Evolutionary conservation across 108 stramenopile species (phyloP), one percentile per base, ranked within the genome.

Genomic region (Cyclotella choctawhatcheeana): DNA sequence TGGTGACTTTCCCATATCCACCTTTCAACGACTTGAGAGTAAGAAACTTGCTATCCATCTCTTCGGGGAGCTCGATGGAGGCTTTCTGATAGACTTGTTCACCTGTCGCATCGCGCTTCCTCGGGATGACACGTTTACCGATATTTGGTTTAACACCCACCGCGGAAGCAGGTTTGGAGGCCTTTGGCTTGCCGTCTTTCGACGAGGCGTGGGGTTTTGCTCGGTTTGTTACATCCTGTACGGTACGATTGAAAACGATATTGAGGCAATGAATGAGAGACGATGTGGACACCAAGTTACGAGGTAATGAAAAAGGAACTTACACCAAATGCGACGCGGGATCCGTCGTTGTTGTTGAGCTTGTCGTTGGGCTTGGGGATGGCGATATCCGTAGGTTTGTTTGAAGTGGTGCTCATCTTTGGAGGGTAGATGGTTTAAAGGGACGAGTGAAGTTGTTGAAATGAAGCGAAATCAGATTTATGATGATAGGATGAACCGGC

Each of bases 151-250:
- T 30, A 5, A 26, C 44, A 35, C 1, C 25, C 33, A 10, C 14
- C 20, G 16, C 5, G 7, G 21, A 58, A 67, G 34, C 30, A 44
- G 17, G 22, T 25, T 62, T 72, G 51, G 33, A 48, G 14, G 14
- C 17, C 7, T 72, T 72, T 7, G 51, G 44, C 29, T 65, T 65
- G 51, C 44, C 73, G 26, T 17, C 13, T 8, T 65, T 74, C 30
- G 73, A 56, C 21, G 73, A 45, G 24, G 35, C 73, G 34, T 44
- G 22, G 52, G 33, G 1, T 47, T 58, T 47, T 8, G 31, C 40
- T 7, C 54, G 73, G 27, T 74, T 74, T 3, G 73, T 55, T n/a
- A 74, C 73, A 40, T 74, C 73, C 73, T 74, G 22, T 43, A 5
- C n/a, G n/a, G n/a, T n/a, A n/a, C n/a, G n/a, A n/a, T n/a, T n/a